phyloP scores from a whole-genome alignment of 352 stramenopile genomes.

The Phytophthora pistaciae region DNA sequence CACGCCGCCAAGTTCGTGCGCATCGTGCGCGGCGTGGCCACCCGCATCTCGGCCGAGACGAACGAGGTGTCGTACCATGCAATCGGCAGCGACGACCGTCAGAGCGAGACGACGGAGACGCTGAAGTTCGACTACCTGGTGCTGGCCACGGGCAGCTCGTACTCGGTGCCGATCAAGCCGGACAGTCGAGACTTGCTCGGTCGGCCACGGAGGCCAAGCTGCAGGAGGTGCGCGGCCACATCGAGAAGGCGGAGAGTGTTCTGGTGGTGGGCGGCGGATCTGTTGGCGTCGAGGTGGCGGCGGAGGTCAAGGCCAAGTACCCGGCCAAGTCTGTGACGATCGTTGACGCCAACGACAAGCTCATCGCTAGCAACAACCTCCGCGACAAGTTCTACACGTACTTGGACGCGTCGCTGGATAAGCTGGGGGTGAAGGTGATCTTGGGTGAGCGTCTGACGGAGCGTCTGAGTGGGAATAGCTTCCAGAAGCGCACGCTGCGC shows the following conservation, averaged over 20 bases:
- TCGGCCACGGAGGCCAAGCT: constrained; percentile 45
- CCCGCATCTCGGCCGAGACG: constrained; percentile 25
- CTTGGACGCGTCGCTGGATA: constrained; percentile 32
- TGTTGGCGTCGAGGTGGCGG: constrained; percentile 68
- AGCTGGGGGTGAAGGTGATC: constrained; percentile 62
- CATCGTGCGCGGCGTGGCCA: constrained; percentile 53
- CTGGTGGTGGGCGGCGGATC: constrained; percentile 68
- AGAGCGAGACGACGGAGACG: constrained; percentile 31
- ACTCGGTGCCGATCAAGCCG: constrained; percentile 66
- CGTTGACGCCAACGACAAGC: constrained; percentile 42
- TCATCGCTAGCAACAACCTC: constrained; percentile 52
- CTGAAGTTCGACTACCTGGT: constrained; percentile 74
- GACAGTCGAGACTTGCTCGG: constrained; percentile 32
- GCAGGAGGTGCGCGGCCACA: constrained; percentile 46
- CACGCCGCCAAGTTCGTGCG: constrained; percentile 38
- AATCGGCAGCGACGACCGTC: constrained; percentile 40
- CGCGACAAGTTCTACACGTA: constrained; percentile 56
- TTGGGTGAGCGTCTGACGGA: constrained; percentile 58
- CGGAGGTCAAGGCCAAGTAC: constrained; percentile 66
- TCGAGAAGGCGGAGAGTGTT: constrained; percentile 53
- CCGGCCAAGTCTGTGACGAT: constrained; percentile 70
- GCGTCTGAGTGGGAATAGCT: constrained; percentile 46
- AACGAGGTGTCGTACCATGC: constrained; percentile 53
- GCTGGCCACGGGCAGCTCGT: constrained; percentile 66
- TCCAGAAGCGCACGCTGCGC: constrained; percentile 49